Percentiles rank a stretch among this genome's conserved stretches.
phyloP scores from a whole-genome alignment of 192 early-diverging fungal genomes.

The Coemansia sp. region DNA sequence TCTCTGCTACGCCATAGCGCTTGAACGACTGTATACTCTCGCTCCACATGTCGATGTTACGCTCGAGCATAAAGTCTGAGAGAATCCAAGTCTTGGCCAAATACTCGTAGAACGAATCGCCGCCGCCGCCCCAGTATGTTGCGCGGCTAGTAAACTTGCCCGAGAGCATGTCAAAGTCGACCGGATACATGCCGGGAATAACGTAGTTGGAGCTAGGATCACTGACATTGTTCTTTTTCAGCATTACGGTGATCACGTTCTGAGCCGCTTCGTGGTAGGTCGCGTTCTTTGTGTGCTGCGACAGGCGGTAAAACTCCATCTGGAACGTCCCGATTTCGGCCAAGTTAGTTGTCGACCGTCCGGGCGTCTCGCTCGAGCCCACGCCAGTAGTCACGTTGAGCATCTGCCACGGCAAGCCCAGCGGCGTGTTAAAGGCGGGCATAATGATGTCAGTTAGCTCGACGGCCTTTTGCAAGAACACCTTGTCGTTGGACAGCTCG shows the following conservation, averaged over 20 bases:
- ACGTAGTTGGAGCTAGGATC: slow-evolving; percentile 34
- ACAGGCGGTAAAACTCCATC: slow-evolving; percentile 89
- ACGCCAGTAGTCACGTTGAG: slow-evolving; percentile 62
- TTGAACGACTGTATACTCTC: slow-evolving; percentile 49
- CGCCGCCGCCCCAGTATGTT: slow-evolving; percentile 75
- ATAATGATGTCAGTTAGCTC: slow-evolving; percentile 78
- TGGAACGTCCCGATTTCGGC: slow-evolving; percentile 87
- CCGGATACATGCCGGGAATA: slow-evolving; percentile 45
- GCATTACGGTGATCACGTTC: slow-evolving; percentile 58
- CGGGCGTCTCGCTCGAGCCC: slow-evolving; percentile 59
- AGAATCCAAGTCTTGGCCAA: slow-evolving; percentile 86
- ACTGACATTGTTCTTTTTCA: slow-evolving; percentile 22
- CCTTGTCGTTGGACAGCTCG: slow-evolving; percentile 66
- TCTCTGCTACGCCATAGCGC: slow-evolving; percentile 32
- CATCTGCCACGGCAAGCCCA: slow-evolving; percentile 75
- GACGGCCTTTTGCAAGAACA: slow-evolving; percentile 72
- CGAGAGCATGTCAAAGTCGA: slow-evolving; percentile 34
- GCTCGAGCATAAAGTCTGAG: slow-evolving; percentile 61
- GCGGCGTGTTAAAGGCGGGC: slow-evolving; percentile 71
- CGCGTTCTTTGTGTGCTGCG: slow-evolving; percentile 73
- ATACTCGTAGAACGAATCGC: slow-evolving; percentile 97
- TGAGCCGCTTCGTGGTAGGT: slow-evolving; percentile 84
- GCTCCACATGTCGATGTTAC: slow-evolving; percentile 53
- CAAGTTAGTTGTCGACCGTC: slow-evolving; percentile 46
- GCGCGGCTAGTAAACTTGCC: slow-evolving; percentile 33